Evolutionary conservation across 495 filamentous ascomycete genomes (phyloP), one percentile per base, ranked within the genome.

Genomic region (Aspergillus baeticus): DNA sequence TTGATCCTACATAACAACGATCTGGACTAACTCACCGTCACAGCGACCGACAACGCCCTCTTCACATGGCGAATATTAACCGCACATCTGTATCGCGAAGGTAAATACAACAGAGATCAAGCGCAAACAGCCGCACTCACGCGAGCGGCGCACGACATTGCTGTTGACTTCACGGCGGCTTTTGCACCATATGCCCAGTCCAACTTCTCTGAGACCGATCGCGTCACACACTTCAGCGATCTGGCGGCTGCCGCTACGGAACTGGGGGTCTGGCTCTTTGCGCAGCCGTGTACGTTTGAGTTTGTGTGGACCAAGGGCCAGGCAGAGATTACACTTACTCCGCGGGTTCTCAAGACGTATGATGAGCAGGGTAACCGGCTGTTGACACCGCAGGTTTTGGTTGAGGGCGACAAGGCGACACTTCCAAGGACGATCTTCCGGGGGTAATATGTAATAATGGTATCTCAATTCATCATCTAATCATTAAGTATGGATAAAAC

Each of bases 1-100:
- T 3, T 4, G 22, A 17, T 29, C 35, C 23, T 42, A n/a, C 17
- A 14, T 41, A 44, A 38, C 34, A 10, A 22, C 23, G 15, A 1
- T 14, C 1, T 15, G n/a, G n/a, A 10, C 23, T 35, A 14, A 29
- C 33, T 15, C 47, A 58, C 37, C 20, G 4, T 22, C 3, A 6
- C 26, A 22, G 41, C 26, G 47, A 55, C 33, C 38, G 44, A 44
- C 21, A 6, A 31, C 10, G 31, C 54, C 43, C 18, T 59, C 14
- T 69, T 65, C 46, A 50, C 55, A 26, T 69, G 66, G 66, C 66
- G 69, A 38, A 65, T 71, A 51, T 53, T 69, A 26, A 62, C 61
- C 8, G 57, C 62, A 0, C 22, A 63, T 34, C 51, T 69, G 39
- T 45, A 62, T 38, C 1, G n/a, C 34, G 10, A 31, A 21, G 45